Base-by-base conservation (phyloP, 148 eudicot genomes). In the Rhododendron williamsianum region DNA sequence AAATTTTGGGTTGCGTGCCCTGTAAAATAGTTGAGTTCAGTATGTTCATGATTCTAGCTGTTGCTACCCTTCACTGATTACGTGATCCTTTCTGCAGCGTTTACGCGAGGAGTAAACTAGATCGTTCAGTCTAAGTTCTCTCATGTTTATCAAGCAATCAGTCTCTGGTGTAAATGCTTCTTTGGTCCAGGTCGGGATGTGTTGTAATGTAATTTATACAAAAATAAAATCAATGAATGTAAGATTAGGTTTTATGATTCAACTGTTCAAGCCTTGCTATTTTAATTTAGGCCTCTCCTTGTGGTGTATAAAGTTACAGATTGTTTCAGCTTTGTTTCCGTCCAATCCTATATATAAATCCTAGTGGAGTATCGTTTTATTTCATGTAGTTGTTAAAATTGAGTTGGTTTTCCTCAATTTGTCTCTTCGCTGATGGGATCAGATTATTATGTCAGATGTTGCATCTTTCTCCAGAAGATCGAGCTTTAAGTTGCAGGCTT, bases 51-150 rank as follows among this genome's bases (percentile, higher is more conserved):
- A 63, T 82, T 63, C 76, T 63, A 35, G 23, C 43, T 52, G 46
- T 18, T 21, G 7, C 12, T 80, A n/a, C 41, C 3, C 27, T 69
- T 33, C 69, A 18, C 69, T 81, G 25, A 15, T 45, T 45, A 43
- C 11, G n/a, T 48, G 30, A n/a, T 45, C 25, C 18, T 45, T 82
- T 67, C 33, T 82, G 84, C 84, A 82, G 84, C 25, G 56, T 67
- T 25, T 82, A 0, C 46, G 77, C 8, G 33, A 25, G 77, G 56
- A 27, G 13, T 27, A 67, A 82, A 19, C 76, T 27, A 23, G 3
- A 25, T 69, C 9, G 25, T 30, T 63, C 4, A 11, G 74, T 81
- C 38, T 30, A 4, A 27, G 76, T 35, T 38, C 36, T 81, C 48
- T 35, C 38, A 38, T 56, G 21, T 82, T 82, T 25, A 48, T 41